These are phyloP conservation scores for Mycena pura DNA, from an alignment of 768 basidiomycete genomes.

Conservation along the genomic window DNA sequence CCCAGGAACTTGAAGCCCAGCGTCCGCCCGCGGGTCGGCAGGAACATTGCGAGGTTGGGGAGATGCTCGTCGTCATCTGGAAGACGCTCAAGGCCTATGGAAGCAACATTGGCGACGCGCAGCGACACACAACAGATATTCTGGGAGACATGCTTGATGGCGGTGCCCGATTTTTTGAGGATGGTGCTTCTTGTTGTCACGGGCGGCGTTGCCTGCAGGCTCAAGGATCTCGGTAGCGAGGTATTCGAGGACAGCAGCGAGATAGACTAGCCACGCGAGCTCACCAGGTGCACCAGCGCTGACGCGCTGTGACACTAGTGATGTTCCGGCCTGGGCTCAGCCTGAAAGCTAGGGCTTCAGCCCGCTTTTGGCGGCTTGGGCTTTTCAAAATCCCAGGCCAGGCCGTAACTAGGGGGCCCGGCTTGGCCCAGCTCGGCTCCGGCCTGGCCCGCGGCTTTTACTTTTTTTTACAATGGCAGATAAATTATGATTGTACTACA, in stretches of 20 bases:
- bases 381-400: too few relatives aligned
- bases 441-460: too few relatives aligned
- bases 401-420: too few relatives aligned
- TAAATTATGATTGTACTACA: too few relatives aligned
- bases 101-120: constrained; percentile 83
- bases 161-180: constrained; percentile 96
- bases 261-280: constrained; percentile 61
- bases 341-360: too few relatives aligned
- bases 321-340: too few relatives aligned
- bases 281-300: constrained; percentile 78
- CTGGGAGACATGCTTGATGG: constrained; percentile 70
- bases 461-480: too few relatives aligned
- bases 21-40: constrained; percentile 77
- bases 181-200: constrained; percentile 93
- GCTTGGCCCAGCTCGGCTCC: too few relatives aligned
- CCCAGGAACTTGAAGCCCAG: constrained; percentile 82
- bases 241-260: constrained; percentile 88
- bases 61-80: constrained; percentile 48
- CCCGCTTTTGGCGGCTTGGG: too few relatives aligned
- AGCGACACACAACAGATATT: constrained; percentile 69
- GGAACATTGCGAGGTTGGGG: constrained; percentile 49
- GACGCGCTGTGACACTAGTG: constrained; percentile 77
- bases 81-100: constrained; percentile 64
- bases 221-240: constrained; percentile 93
- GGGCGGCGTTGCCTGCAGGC: constrained; percentile 87